phyloP scores from a whole-genome alignment of 2,329 filamentous ascomycete species.

The Trichocomaceae sp. region DNA sequence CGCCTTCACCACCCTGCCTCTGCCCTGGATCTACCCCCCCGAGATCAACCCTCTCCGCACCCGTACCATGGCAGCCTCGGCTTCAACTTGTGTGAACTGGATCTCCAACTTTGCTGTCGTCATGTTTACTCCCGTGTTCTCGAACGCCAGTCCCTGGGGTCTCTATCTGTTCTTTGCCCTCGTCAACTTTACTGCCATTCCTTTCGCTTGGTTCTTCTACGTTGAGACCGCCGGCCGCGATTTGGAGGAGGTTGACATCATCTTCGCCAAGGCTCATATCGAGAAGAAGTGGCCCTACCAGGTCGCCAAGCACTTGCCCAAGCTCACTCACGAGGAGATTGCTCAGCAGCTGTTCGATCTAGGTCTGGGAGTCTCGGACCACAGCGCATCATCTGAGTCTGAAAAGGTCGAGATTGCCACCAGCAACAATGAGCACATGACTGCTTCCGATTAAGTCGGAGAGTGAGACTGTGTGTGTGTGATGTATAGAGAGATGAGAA shows the following conservation, averaged over 20 bases:
- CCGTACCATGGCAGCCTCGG: conserved; percentile 47
- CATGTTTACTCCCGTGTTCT: conserved; percentile 28
- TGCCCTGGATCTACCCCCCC: conserved; percentile 49
- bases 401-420: conserved; percentile 3
- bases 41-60: conserved; percentile 48
- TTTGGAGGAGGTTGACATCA: conserved; percentile 28
- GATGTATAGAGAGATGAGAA: background rate
- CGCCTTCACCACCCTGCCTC: conserved; percentile 55
- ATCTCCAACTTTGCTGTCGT: conserved; percentile 43
- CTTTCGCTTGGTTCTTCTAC: conserved; percentile 28
- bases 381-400: background rate
- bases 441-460: background rate
- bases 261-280: conserved; percentile 20
- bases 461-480: background rate
- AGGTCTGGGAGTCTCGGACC: background rate
- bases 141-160: conserved; percentile 24
- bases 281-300: conserved; percentile 16
- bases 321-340: conserved; percentile 3
- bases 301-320: conserved; percentile 20
- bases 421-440: background rate
- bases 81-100: conserved; percentile 46
- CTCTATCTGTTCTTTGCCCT: conserved; percentile 28
- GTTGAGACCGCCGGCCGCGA: conserved; percentile 24
- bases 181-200: conserved; percentile 21
- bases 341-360: background rate